phyloP scores from a whole-genome alignment of 2,329 filamentous ascomycete species.

The Cadophora malorum region DNA sequence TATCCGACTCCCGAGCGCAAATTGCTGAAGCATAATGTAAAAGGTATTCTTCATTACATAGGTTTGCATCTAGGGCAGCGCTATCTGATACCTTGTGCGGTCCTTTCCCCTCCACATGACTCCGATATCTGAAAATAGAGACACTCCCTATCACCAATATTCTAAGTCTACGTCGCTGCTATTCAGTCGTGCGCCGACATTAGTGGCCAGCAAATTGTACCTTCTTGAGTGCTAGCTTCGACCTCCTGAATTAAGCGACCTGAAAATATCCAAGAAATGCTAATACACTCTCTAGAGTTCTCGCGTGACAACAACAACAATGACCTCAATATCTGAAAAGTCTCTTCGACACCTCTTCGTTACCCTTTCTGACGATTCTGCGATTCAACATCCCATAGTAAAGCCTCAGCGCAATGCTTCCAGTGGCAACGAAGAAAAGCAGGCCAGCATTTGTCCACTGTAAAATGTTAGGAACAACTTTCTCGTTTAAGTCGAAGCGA shows the following conservation, averaged over 20 bases:
- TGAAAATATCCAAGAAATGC: neutral
- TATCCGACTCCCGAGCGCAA: too few species aligned
- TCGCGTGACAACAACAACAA: neutral
- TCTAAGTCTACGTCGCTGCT: too few species aligned
- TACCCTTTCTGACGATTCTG: slow-evolving; percentile 33
- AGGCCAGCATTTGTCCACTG: slow-evolving; percentile 66
- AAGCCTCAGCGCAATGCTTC: slow-evolving; percentile 59
- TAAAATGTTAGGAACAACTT: neutral
- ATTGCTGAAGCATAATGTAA: too few species aligned
- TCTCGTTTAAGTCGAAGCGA: neutral
- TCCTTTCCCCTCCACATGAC: too few species aligned
- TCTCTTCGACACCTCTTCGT: slow-evolving; percentile 24
- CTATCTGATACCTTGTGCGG: too few species aligned
- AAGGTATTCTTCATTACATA: too few species aligned
- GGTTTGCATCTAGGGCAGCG: too few species aligned
- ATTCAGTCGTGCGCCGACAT: too few species aligned
- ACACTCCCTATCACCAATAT: too few species aligned
- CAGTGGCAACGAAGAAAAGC: slow-evolving; percentile 62
- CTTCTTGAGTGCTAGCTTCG: neutral
- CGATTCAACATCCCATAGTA: slow-evolving; percentile 60
- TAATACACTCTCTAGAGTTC: neutral
- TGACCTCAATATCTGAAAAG: slow-evolving; percentile 30
- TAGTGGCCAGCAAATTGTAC: too few species aligned
- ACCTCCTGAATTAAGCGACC: neutral
- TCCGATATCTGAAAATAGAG: too few species aligned